Evolutionary conservation across 192 early-diverging fungal species (phyloP).

Genomic region (Backusella luteola): DNA sequence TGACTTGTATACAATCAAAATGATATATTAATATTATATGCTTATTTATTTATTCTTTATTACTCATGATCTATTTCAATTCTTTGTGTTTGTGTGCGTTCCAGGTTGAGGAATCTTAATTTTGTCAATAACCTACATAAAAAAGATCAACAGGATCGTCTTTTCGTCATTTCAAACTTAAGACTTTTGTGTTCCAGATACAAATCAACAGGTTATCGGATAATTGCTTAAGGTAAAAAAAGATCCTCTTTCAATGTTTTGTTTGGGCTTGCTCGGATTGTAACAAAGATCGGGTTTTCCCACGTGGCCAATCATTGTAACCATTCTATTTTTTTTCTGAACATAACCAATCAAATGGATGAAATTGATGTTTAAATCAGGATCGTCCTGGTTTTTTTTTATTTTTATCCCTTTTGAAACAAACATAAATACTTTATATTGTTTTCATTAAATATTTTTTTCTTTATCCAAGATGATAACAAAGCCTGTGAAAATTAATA

Average conservation of each 20-base stretch:
- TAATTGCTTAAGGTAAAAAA: background rate
- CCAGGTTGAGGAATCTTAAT: background rate
- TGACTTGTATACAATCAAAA: background rate
- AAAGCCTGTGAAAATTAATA: background rate
- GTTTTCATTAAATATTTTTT: background rate
- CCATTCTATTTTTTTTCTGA: background rate
- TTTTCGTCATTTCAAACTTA: background rate
- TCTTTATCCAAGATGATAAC: background rate
- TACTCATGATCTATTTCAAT: background rate
- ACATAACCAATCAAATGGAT: background rate
- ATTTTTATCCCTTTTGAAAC: background rate
- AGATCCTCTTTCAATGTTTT: background rate
- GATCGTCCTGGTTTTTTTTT: background rate
- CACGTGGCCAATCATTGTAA: slow-evolving; percentile 1
- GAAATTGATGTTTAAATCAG: background rate
- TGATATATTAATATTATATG: background rate
- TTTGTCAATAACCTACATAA: background rate
- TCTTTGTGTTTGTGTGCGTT: background rate
- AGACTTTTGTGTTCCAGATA: background rate
- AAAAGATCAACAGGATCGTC: background rate
- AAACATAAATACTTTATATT: background rate
- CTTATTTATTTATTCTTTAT: background rate
- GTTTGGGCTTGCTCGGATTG: background rate
- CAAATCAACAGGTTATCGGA: background rate
- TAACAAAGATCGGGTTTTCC: background rate